A percentile compares a stretch with the other conserved stretches of the same genome.
Conservation (phyloP, 2,329 filamentous ascomycete species). For the Chaetomiaceae sp. region DNA sequence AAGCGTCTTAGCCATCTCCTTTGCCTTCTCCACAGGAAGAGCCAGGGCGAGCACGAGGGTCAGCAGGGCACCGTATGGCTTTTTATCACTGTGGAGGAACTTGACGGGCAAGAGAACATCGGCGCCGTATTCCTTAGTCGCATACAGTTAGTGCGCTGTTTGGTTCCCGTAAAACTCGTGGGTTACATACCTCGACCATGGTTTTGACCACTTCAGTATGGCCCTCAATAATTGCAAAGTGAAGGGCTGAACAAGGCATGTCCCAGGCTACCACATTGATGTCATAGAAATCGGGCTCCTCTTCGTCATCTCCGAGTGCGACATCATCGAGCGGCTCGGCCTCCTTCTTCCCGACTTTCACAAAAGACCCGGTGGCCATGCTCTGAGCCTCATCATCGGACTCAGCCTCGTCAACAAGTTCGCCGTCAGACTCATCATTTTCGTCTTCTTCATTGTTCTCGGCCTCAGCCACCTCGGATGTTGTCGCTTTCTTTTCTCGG, state of each 20-base stretch:
- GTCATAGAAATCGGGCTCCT: slow-evolving; percentile 75
- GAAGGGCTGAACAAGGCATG: slow-evolving; percentile 65
- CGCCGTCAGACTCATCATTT: slow-evolving; percentile 40
- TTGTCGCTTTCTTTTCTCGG: slow-evolving; percentile 28
- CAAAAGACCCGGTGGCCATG: slow-evolving; percentile 66
- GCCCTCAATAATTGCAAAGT: slow-evolving; percentile 72
- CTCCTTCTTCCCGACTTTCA: slow-evolving; percentile 56
- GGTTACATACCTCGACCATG: slow-evolving; percentile 53
- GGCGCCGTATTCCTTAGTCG: slow-evolving; percentile 61
- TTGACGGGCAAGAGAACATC: slow-evolving; percentile 74
- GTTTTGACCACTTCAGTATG: slow-evolving; percentile 64
- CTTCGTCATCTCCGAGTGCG: slow-evolving; percentile 52
- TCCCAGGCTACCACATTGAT: slow-evolving; percentile 80
- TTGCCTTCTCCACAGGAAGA: slow-evolving; percentile 59
- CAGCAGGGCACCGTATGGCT: slow-evolving; percentile 58
- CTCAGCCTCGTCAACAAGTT: slow-evolving; percentile 41
- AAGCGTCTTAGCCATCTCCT: slow-evolving; percentile 60
- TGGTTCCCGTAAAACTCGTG: not conserved
- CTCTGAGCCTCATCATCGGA: slow-evolving; percentile 50
- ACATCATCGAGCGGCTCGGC: slow-evolving; percentile 37
- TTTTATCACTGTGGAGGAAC: slow-evolving; percentile 46
- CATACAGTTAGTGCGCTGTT: slow-evolving; percentile 4
- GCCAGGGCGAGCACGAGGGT: slow-evolving; percentile 64
- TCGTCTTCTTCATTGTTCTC: slow-evolving; percentile 31
- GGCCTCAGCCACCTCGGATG: slow-evolving; percentile 27